Evolutionary conservation across 768 basidiomycete species (phyloP).

Genomic region (Agrocybe chaxingu): DNA sequence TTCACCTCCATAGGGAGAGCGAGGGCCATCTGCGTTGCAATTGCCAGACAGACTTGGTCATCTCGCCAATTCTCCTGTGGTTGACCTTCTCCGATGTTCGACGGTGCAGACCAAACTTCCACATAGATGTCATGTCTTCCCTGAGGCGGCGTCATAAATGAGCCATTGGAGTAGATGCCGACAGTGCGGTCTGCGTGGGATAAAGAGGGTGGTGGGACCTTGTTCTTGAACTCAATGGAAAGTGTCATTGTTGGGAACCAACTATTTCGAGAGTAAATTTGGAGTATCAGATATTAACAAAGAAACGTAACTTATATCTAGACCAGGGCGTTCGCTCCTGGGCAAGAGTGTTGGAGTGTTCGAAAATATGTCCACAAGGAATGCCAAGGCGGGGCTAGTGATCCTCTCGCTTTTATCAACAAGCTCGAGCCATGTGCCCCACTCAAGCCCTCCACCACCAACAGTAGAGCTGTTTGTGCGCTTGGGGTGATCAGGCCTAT

Average conservation of each 20-base stretch:
- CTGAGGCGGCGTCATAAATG: slow-evolving; percentile 51
- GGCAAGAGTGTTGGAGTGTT: slow-evolving; percentile 49
- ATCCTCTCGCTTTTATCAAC: slow-evolving; percentile 38
- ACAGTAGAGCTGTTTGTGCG: slow-evolving; percentile 37
- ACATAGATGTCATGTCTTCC: slow-evolving; percentile 56
- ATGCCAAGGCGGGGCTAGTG: slow-evolving; percentile 45
- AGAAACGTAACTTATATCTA: slow-evolving; percentile 26
- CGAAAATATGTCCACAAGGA: slow-evolving; percentile 53
- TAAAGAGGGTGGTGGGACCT: slow-evolving; percentile 42
- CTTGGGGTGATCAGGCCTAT: slow-evolving; percentile 30
- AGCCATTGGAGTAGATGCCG: slow-evolving; percentile 50
- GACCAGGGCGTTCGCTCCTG: slow-evolving; percentile 34
- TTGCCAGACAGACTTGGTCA: slow-evolving; percentile 59
- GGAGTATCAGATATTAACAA: neutral
- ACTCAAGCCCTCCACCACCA: slow-evolving; percentile 53
- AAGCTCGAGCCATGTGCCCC: slow-evolving; percentile 58
- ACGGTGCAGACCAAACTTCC: slow-evolving; percentile 68
- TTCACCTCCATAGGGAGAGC: slow-evolving; percentile 42
- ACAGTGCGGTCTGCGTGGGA: slow-evolving; percentile 49
- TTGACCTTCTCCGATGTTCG: slow-evolving; percentile 44
- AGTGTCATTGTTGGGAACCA: slow-evolving; percentile 67
- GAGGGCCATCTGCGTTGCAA: slow-evolving; percentile 60
- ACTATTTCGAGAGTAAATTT: neutral
- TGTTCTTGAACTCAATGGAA: slow-evolving; percentile 60
- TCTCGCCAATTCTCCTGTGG: slow-evolving; percentile 52